phyloP scores from a whole-genome alignment of 2,329 filamentous ascomycete genomes.

The Corynespora cassiicola region DNA sequence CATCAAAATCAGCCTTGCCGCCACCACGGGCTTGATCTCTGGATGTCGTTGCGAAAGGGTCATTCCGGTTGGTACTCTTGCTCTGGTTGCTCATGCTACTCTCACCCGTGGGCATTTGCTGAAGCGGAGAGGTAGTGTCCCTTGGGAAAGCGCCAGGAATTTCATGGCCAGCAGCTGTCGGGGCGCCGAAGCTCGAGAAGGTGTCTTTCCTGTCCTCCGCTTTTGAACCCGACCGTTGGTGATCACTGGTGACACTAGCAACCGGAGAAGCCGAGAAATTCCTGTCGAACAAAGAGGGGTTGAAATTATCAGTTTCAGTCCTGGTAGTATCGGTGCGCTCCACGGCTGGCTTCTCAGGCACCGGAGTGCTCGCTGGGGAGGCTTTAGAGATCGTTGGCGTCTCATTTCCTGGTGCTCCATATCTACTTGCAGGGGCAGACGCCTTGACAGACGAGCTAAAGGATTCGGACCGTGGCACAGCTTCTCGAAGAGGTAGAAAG shows the following conservation, averaged over 20 bases:
- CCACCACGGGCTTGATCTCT: constrained; percentile 43
- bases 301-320: constrained; percentile 44
- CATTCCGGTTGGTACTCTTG: constrained; percentile 48
- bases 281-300: constrained; percentile 44
- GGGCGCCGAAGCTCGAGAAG: constrained; percentile 45
- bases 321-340: constrained; percentile 43
- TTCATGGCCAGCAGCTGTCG: constrained; percentile 34
- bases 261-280: constrained; percentile 48
- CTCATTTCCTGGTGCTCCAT: constrained; percentile 59
- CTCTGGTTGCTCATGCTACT: constrained; percentile 56
- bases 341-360: constrained; percentile 53
- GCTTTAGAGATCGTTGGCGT: constrained; percentile 53
- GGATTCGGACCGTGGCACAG: constrained; percentile 66
- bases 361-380: constrained; percentile 57
- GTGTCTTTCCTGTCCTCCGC: constrained; percentile 48
- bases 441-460: constrained; percentile 79
- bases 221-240: constrained; percentile 40
- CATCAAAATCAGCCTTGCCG: constrained; percentile 81
- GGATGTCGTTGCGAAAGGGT: constrained; percentile 47
- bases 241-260: constrained; percentile 48
- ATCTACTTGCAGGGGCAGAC: constrained; percentile 73
- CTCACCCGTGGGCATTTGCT: constrained; percentile 56
- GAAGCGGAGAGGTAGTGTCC: constrained; percentile 49
- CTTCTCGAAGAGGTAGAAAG: constrained; percentile 72
- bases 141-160: constrained; percentile 58